These are phyloP conservation scores for Botrytis byssoidea DNA, from an alignment of 2,329 filamentous ascomycete genomes.

Conservation along the genomic window DNA sequence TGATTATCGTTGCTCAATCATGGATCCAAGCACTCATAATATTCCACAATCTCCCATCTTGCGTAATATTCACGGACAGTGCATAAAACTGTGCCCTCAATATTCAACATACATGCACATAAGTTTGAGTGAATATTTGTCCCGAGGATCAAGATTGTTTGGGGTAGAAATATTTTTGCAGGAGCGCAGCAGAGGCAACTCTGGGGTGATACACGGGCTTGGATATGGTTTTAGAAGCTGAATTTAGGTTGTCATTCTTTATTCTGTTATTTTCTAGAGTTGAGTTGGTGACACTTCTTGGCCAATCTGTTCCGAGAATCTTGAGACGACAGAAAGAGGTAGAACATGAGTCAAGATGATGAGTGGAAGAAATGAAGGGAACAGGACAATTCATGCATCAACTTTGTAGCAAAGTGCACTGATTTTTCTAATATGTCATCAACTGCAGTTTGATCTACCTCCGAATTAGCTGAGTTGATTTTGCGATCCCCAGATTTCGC, in stretches of 20 bases:
- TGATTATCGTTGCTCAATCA: rapidly evolving
- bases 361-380: neutral
- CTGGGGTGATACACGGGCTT: too few species aligned
- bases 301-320: too few species aligned
- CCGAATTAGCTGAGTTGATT: neutral
- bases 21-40: rapidly evolving
- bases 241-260: too few species aligned
- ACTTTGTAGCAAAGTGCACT: neutral
- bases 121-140: neutral
- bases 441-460: neutral
- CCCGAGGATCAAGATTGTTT: neutral
- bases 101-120: neutral
- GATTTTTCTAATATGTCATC: neutral
- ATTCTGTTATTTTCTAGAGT: too few species aligned
- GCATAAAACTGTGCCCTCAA: rapidly evolving
- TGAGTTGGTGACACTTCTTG: too few species aligned
- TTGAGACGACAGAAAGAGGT: too few species aligned
- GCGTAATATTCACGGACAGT: rapidly evolving
- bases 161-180: too few species aligned
- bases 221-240: too few species aligned
- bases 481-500: neutral
- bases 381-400: neutral
- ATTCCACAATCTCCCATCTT: neutral
- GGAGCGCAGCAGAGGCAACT: too few species aligned
- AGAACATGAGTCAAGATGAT: too few species aligned